Percentiles rank a stretch among this genome's conserved stretches.
These are phyloP conservation scores for Cercophora newfieldiana DNA, from an alignment of 495 filamentous ascomycete species.

Conservation along the genomic window DNA sequence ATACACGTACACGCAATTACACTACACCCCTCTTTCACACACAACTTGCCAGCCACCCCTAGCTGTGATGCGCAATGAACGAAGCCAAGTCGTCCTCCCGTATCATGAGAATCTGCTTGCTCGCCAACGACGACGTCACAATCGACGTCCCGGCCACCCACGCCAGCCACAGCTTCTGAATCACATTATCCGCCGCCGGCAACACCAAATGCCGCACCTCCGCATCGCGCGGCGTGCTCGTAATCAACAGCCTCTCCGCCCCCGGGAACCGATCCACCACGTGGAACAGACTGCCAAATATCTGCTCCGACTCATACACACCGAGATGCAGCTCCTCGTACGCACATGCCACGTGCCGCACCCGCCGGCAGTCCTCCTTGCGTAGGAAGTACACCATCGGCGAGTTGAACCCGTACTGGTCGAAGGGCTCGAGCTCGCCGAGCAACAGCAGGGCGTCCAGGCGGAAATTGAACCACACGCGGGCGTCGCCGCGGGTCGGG, in stretches of 20 bases:
- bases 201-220: constrained; percentile 21
- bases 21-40: neutral
- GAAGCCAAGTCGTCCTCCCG: constrained; percentile 33
- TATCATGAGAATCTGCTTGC: constrained; percentile 40
- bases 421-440: constrained; percentile 45
- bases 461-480: constrained; percentile 43
- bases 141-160: constrained; percentile 39
- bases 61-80: constrained; percentile 28
- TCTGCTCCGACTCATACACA: constrained; percentile 35
- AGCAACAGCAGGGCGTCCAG: constrained; percentile 41
- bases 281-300: constrained; percentile 45
- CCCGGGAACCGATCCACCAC: constrained; percentile 40
- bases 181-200: constrained; percentile 30
- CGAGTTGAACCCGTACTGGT: constrained; percentile 42
- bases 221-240: constrained; percentile 33
- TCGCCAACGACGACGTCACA: constrained; percentile 33
- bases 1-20: neutral
- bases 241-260: constrained; percentile 32
- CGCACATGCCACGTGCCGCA: constrained; percentile 35
- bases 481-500: constrained; percentile 26
- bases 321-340: constrained; percentile 36
- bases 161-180: constrained; percentile 45
- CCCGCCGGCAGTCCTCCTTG: constrained; percentile 36
- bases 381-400: constrained; percentile 45
- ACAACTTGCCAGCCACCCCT: neutral